Evolutionary conservation across 2,329 filamentous ascomycete genomes (phyloP).

Genomic region (Teratosphaeria zuluensis): DNA sequence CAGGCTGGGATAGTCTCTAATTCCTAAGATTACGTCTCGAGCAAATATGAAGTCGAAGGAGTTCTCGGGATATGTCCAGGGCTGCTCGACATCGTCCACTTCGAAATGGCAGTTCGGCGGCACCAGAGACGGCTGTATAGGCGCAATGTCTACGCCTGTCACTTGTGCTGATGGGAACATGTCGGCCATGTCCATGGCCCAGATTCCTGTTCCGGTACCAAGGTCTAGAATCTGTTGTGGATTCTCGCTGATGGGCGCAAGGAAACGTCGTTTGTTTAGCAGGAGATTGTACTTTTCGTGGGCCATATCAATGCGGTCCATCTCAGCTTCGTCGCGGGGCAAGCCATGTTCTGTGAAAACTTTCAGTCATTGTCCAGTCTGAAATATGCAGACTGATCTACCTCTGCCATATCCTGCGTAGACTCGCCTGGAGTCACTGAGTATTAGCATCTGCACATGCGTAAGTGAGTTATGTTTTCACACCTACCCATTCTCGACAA

Average conservation of each 20-base stretch:
- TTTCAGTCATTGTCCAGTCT: not conserved
- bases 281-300: not conserved
- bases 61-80: slow-evolving; percentile 20
- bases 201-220: slow-evolving; percentile 83
- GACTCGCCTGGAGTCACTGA: not conserved
- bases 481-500: not conserved
- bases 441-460: not conserved
- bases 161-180: slow-evolving; percentile 23
- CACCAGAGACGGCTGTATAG: slow-evolving; percentile 25
- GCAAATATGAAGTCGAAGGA: slow-evolving; percentile 33
- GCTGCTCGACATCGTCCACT: slow-evolving; percentile 30
- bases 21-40: slow-evolving; percentile 14
- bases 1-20: slow-evolving; percentile 12
- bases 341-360: not conserved
- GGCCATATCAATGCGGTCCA: slow-evolving; percentile 1
- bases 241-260: slow-evolving; percentile 19
- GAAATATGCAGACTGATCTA: not conserved
- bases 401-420: not conserved
- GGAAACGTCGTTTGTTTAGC: slow-evolving; percentile 20
- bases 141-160: slow-evolving; percentile 32
- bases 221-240: slow-evolving; percentile 41
- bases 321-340: not conserved
- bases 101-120: slow-evolving; percentile 31
- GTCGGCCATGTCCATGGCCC: slow-evolving; percentile 53
- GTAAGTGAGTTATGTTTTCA: not conserved